A percentile compares a stretch with the other conserved stretches of the same genome.
Evolutionary conservation across 306 rosid genomes (phyloP).

Genomic region (Dalbergia cultrata): DNA sequence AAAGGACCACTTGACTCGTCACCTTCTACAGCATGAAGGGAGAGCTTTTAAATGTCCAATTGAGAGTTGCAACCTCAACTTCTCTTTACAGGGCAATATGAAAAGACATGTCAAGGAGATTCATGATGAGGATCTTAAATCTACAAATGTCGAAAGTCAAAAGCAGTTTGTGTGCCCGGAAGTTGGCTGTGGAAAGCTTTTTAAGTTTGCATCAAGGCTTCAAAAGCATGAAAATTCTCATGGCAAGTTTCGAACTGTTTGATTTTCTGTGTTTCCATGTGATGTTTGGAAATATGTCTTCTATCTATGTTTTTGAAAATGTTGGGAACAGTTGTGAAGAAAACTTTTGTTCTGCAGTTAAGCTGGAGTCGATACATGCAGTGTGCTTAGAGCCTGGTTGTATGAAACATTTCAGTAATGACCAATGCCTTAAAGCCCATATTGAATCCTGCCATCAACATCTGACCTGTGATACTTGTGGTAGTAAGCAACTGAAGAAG

Average conservation of each 20-base stretch:
- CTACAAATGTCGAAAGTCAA: constrained; percentile 37
- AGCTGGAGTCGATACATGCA: constrained; percentile 72
- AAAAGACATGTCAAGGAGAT: constrained; percentile 67
- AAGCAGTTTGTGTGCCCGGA: constrained; percentile 71
- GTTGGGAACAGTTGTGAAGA: constrained; percentile 26
- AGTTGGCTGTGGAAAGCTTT: constrained; percentile 79
- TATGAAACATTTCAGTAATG: constrained; percentile 71
- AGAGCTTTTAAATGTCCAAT: constrained; percentile 71
- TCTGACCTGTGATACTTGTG: constrained; percentile 70
- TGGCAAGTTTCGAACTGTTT: constrained; percentile 53
- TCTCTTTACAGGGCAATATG: constrained; percentile 62
- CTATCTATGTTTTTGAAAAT: background rate
- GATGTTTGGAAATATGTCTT: background rate
- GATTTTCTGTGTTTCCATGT: background rate
- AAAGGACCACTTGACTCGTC: constrained; percentile 92
- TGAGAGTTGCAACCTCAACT: constrained; percentile 65
- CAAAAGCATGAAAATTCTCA: constrained; percentile 79
- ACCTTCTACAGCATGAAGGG: constrained; percentile 76
- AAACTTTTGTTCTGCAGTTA: constrained; percentile 58
- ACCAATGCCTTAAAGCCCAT: constrained; percentile 71
- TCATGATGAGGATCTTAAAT: constrained; percentile 53
- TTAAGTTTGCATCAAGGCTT: constrained; percentile 65
- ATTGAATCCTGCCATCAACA: constrained; percentile 73
- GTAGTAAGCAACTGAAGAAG: constrained; percentile 72
- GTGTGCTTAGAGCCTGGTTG: constrained; percentile 76